Evolutionary conservation across 257 asterid genomes (phyloP), one percentile per base, ranked within the genome.

Genomic region (Scutellaria baicalensis): DNA sequence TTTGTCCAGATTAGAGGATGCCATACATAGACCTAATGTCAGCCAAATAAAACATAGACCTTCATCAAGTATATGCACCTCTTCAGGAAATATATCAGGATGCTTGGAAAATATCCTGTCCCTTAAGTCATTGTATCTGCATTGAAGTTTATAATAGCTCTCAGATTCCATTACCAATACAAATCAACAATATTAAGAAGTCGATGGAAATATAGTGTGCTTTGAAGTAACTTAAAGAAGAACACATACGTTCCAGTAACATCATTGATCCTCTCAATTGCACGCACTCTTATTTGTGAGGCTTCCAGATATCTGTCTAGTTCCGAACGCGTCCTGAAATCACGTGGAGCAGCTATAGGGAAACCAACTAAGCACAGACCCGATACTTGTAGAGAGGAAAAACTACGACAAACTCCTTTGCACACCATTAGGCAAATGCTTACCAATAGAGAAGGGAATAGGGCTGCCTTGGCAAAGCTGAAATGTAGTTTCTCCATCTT

Each of bases 391-490:
- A 45, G 49, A 72, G 65, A 65, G 44, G 72, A 64, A 62, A 20
- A 62, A 38, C 55, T 48, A 5, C 14, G 39, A 61, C 47, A 59
- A 66, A 39, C 57, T 52, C 75, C 69, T 51, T 60, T 42, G 58
- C 21, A 16, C 50, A 60, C 66, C 44, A 73, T 43, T 65, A 69
- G 21, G 42, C 27, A 58, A 20, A 68, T 71, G 77, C 78, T 81
- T 80, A 93, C 98, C 97, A 93, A 79, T 93, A 90, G 54, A 93
- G 82, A 69, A 93, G 98, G 31, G 98, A 93, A 75, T 93, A 93
- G 10, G 98, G 98, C 72, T 93, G 98, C 78, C 90, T 86, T 8
- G 97, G 98, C 84, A 93, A 82, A 61, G 98, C 98, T 59, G 95
- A 76, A 69, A 93, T 90, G 81, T 93, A 93, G 84, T 86, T 86